Base-by-base conservation (phyloP, 768 basidiomycete species). In the Tulasnella sp. region DNA sequence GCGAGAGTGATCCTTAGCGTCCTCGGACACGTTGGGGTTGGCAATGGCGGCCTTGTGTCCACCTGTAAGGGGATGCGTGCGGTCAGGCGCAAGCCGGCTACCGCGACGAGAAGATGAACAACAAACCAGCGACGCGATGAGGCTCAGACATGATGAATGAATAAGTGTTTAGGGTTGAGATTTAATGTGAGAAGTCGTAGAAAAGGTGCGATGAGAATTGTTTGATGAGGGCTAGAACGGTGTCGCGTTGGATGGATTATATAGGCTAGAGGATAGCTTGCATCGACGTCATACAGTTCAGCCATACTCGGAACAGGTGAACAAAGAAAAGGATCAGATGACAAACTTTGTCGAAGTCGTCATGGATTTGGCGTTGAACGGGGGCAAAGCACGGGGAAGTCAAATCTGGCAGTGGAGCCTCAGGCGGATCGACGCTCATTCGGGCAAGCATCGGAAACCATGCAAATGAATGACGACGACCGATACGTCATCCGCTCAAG, bases 1-100 rank as follows among this genome's bases (percentile, higher is more conserved):
- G n/a, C 72, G 73, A 16, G 79, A 80, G 72, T 73, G 79, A 8
- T 80, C 79, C 79, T 80, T 80, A 24, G 79, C 79, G 2, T 80
- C 79, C 22, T 80, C 69, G 24, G 79, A 80, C 18, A 73, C 72
- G 73, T 80, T 80, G 18, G 79, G 79, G 69, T 80, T 80, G 44
- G 73, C 72, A 24, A 80, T 73, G 18, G 79, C 72, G 72, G 79
- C 79, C 72, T 80, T 78, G 77, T 78, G 77, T 31, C 77, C 77
- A 64, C 77, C 77, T 78, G 22, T 12, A 50, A 31, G 31, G 0
- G 37, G 31, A 1, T 1, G 20, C 8, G 22, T 48, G 2, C 75
- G 12, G 18, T n/a, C 18, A 11, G 16, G 16, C 14, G 28, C n/a
- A n/a, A 60, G 1, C 11, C 44, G 44, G 20, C 20, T 5, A 34